Percentiles rank a stretch among this genome's conserved stretches.
These are phyloP conservation scores for Acidomyces sp. DNA, from an alignment of 495 filamentous ascomycete species.

Conservation along the genomic window DNA sequence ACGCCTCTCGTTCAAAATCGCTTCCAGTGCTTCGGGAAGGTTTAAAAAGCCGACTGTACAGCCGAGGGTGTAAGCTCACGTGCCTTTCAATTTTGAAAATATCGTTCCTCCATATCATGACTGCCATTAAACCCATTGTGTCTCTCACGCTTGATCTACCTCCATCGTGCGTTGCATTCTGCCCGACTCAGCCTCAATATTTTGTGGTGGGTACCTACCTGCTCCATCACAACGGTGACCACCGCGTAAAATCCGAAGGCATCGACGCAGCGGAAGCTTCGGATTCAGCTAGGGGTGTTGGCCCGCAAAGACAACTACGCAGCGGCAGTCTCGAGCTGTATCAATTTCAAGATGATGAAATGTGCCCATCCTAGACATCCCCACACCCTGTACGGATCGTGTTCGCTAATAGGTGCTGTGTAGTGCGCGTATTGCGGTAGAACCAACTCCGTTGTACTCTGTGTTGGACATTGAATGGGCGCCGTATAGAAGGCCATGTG, in stretches of 20 bases:
- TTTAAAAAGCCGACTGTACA: no score
- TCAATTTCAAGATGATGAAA: no score
- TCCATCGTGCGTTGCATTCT: conserved; percentile 79
- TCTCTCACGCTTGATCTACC: conserved; percentile 45
- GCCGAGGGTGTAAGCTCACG: no score
- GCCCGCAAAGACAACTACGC: conserved; percentile 40
- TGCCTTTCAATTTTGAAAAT: no score
- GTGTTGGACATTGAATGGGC: conserved; percentile 81
- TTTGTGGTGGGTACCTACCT: conserved; percentile 82
- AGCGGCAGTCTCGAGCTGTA: conserved; percentile 63
- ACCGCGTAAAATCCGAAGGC: neutral
- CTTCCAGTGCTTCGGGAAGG: no score
- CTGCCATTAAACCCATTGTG: conserved; percentile 25
- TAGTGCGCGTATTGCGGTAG: conserved; percentile 30
- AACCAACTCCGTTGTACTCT: conserved; percentile 46
- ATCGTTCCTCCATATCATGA: conserved; percentile 11
- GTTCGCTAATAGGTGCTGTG: no score
- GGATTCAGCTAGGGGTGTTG: conserved; percentile 9
- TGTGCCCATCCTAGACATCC: no score
- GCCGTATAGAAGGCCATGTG: conserved; percentile 27
- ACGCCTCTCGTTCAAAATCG: no score
- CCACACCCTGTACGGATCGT: no score
- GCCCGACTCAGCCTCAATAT: conserved; percentile 46
- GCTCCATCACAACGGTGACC: conserved; percentile 41
- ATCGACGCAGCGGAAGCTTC: neutral